These are phyloP conservation scores for Viscum album DNA, from an alignment of 177 flowering plant genomes.

Conservation along the genomic window DNA sequence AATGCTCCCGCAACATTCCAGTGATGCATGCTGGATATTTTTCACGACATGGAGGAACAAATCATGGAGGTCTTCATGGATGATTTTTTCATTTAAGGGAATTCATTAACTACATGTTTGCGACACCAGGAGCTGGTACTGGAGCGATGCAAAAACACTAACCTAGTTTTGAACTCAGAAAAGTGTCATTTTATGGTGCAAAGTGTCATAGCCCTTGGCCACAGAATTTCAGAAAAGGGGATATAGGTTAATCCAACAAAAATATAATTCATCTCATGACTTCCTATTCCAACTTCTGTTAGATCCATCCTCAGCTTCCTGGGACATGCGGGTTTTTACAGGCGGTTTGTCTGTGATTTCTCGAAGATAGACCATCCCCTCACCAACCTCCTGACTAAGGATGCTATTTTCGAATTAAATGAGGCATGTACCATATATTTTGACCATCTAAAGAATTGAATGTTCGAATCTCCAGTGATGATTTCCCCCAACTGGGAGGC, in stretches of 20 bases:
- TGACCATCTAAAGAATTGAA: not conserved
- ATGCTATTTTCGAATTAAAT: not conserved
- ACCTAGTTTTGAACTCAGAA: not conserved
- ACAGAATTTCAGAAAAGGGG: not conserved
- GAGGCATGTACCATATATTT: not conserved
- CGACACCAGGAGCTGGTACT: not conserved
- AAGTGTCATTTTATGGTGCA: not conserved
- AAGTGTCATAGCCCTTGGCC: not conserved
- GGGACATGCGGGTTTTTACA: slow-evolving; percentile 3
- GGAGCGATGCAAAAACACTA: not conserved
- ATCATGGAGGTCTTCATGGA: not conserved
- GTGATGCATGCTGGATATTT: not conserved
- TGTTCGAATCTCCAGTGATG: not conserved
- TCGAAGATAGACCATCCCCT: not conserved
- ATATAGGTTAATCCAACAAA: not conserved
- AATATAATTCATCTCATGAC: not conserved
- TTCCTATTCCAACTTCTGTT: not conserved
- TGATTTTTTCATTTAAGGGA: not conserved
- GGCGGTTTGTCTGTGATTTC: slow-evolving; percentile 2
- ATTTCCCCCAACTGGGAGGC: not conserved
- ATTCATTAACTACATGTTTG: not conserved
- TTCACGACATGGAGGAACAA: not conserved
- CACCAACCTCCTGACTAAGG: not conserved
- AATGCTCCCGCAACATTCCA: not conserved
- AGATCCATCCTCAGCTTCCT: not conserved